Percentiles rank a stretch among this genome's conserved stretches.
Evolutionary conservation across 129 eudicot species (phyloP).

Genomic region (Chrysanthemum makinoi): DNA sequence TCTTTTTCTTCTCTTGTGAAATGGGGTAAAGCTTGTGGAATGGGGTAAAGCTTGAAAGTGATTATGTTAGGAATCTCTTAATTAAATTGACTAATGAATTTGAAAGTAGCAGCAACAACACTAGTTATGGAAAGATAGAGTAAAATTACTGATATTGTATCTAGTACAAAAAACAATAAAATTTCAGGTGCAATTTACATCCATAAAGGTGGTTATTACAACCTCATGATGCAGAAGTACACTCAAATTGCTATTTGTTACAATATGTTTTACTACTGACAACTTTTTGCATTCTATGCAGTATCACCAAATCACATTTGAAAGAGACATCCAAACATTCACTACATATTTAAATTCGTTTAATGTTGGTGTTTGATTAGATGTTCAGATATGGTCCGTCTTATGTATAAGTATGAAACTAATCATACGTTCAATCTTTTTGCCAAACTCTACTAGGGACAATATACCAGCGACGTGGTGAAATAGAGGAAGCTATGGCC

Average conservation of each 20-base stretch:
- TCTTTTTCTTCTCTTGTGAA: too few relatives aligned
- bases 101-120: too few relatives aligned
- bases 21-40: too few relatives aligned
- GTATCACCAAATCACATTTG: background rate
- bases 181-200: too few relatives aligned
- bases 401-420: background rate
- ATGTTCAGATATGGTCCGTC: background rate
- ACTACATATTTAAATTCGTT: background rate
- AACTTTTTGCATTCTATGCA: background rate
- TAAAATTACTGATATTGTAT: too few relatives aligned
- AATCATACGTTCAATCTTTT: background rate
- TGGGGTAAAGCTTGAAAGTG: too few relatives aligned
- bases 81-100: too few relatives aligned
- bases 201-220: background rate
- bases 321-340: background rate
- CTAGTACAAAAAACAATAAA: too few relatives aligned
- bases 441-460: conserved; percentile 41
- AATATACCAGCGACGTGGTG: conserved; percentile 70
- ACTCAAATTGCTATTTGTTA: background rate
- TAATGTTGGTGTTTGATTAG: background rate
- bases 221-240: background rate
- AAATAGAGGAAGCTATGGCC: conserved; percentile 58
- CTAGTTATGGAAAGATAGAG: too few relatives aligned
- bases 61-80: too few relatives aligned
- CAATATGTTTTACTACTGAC: background rate